Base-by-base conservation (phyloP, 176 grass and related monocot genomes). In the Rhynchospora breviuscula region DNA sequence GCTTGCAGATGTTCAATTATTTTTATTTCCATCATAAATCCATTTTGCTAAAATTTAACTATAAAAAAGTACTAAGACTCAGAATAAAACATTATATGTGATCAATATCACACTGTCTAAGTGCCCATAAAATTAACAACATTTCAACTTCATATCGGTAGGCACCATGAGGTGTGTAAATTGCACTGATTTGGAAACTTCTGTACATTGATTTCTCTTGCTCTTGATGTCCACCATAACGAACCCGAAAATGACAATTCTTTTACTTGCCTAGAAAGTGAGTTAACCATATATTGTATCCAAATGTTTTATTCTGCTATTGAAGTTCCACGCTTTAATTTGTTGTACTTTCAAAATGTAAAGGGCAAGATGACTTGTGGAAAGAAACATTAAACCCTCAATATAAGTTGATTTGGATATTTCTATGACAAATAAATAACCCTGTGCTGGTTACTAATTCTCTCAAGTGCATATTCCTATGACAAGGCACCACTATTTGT, bases 401-500 rank as follows among this genome's bases (percentile, higher is more conserved):
- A 13, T 1, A 73, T 73, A 23, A 73, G 17, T 49, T 12, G 44
- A 75, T 29, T 54, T 1, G 22, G 54, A 18, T 3, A 7, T 40
- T 40, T 40, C 35, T 40, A 40, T 40, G 35, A 40, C 4, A 40
- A 40, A 40, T 40, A 40, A 40, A 3, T 33, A 31, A 7, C 23
- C 73, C 22, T 57, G 31, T 78, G 73, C 73, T 78, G 13, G 46
- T 47, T 8, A 78, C 25, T 78, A 57, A 78, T 77, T 33, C 49
- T 71, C 49, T 57, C 25, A 63, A 63, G 10, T 81, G 0, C 47
- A 67, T 88, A 10, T 66, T 91, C 2, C 49, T 57, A 10, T 91
- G 88, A 1, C 1, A 83, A 0, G 91, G 93, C 63, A 62, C 91
- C 5, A 95, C 91, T 14, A 90, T 98, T 49, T 98, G 96, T 79